These are phyloP conservation scores for Sporothrix brasiliensis DNA, from an alignment of 2,329 filamentous ascomycete genomes.

Conservation along the genomic window DNA sequence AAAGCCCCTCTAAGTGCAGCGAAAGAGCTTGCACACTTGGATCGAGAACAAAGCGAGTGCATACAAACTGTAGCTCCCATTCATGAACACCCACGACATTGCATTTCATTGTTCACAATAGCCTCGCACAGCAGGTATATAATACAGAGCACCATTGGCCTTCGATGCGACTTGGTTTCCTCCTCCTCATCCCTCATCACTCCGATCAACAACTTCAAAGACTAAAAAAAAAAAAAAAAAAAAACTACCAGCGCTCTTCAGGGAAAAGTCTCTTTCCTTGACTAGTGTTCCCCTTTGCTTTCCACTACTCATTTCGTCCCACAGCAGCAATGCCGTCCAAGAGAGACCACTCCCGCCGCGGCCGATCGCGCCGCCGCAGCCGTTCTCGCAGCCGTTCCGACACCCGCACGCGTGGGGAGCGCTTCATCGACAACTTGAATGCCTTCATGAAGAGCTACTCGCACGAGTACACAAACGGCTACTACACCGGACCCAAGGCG, in stretches of 20 bases:
- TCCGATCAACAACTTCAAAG: not conserved
- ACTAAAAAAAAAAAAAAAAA: not conserved
- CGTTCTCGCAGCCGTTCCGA: not conserved
- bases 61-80: not conserved
- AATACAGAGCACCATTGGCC: not conserved
- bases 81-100: not conserved
- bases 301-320: not conserved
- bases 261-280: not conserved
- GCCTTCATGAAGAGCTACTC: slow-evolving; percentile 4
- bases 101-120: not conserved
- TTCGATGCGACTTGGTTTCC: not conserved
- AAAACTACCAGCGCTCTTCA: too few relatives aligned
- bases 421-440: slow-evolving; percentile 3
- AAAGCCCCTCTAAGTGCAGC: not conserved
- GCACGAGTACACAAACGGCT: slow-evolving; percentile 12
- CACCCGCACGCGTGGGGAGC: not conserved
- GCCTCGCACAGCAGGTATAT: not conserved
- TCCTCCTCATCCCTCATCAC: too few relatives aligned
- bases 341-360: not conserved
- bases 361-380: not conserved
- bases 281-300: not conserved
- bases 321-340: not conserved
- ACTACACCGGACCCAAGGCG: slow-evolving; percentile 5
- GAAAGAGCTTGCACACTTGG: not conserved
- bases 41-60: not conserved